These are phyloP conservation scores for Barnettozyma californica DNA, from an alignment of 805 yeast genomes.

Conservation along the genomic window DNA sequence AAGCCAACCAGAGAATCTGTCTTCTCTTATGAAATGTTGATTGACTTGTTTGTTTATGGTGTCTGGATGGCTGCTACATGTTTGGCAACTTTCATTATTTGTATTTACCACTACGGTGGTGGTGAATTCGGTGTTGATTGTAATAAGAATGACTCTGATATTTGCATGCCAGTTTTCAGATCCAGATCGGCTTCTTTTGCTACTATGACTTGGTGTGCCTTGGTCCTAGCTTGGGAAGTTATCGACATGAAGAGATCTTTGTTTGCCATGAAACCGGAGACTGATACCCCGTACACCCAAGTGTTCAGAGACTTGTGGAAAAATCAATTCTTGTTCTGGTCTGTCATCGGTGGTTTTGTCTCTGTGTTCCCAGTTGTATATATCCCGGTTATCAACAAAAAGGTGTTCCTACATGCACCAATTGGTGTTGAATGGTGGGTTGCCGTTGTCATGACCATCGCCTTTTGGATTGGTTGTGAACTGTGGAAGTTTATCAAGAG, in stretches of 20 bases:
- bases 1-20: conserved; percentile 48
- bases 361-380: conserved; percentile 79
- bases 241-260: conserved; percentile 65
- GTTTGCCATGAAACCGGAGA: conserved; percentile 63
- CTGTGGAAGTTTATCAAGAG: conserved; percentile 65
- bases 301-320: conserved; percentile 61
- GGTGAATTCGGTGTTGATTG: conserved; percentile 65
- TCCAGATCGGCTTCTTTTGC: conserved; percentile 78
- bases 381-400: conserved; percentile 79
- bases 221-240: conserved; percentile 80
- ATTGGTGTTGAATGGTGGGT: conserved; percentile 82
- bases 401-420: conserved; percentile 67
- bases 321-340: conserved; percentile 78
- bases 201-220: conserved; percentile 75
- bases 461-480: conserved; percentile 60
- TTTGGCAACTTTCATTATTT: conserved; percentile 56
- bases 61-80: conserved; percentile 68
- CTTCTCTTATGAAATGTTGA: conserved; percentile 60
- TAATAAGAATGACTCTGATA: conserved; percentile 41
- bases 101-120: conserved; percentile 60
- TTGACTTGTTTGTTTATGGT: conserved; percentile 72
- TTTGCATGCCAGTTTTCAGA: conserved; percentile 60
- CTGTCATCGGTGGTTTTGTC: conserved; percentile 62
- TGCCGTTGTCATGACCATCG: conserved; percentile 51
- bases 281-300: conserved; percentile 54